phyloP scores from a whole-genome alignment of 2,329 filamentous ascomycete species.

The Penicillium sp. region DNA sequence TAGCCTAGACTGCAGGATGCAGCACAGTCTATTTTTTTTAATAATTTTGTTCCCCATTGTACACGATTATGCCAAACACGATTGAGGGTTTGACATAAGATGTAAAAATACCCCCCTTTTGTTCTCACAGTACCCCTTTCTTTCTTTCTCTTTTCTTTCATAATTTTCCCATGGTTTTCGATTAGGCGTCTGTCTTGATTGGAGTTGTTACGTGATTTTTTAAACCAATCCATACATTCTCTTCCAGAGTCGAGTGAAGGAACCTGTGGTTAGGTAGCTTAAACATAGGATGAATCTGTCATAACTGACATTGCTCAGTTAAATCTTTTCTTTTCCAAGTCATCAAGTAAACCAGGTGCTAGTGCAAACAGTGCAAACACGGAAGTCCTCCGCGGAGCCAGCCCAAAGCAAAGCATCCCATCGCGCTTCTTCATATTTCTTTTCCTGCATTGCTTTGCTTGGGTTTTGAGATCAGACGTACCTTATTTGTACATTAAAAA shows the following conservation, averaged over 20 bases:
- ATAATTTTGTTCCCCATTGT: conserved; percentile 7
- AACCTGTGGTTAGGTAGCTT: not conserved
- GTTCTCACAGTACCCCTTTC: not conserved
- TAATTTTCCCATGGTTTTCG: not conserved
- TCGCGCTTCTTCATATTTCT: not conserved
- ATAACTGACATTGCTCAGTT: not conserved
- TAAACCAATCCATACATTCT: not conserved
- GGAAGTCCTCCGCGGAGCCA: conserved; percentile 5
- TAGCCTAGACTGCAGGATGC: conserved; percentile 5
- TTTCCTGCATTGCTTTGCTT: not conserved
- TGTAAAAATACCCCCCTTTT: conserved; percentile 15
- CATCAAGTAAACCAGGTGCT: too few species aligned
- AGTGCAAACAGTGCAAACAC: conserved; percentile 8
- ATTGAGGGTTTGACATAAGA: conserved; percentile 11
- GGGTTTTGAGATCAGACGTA: not conserved
- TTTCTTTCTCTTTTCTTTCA: not conserved
- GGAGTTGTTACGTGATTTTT: conserved; percentile 7
- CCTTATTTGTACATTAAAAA: not conserved
- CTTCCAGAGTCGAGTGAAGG: not conserved
- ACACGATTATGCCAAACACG: not conserved
- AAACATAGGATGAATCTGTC: not conserved
- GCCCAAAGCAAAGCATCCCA: too few species aligned
- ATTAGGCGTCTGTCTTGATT: conserved; percentile 7
- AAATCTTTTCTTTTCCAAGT: too few species aligned
- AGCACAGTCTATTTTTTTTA: conserved; percentile 9